These are phyloP conservation scores for Sclerotinia borealis DNA, from an alignment of 2,329 filamentous ascomycete species.

Conservation along the genomic window DNA sequence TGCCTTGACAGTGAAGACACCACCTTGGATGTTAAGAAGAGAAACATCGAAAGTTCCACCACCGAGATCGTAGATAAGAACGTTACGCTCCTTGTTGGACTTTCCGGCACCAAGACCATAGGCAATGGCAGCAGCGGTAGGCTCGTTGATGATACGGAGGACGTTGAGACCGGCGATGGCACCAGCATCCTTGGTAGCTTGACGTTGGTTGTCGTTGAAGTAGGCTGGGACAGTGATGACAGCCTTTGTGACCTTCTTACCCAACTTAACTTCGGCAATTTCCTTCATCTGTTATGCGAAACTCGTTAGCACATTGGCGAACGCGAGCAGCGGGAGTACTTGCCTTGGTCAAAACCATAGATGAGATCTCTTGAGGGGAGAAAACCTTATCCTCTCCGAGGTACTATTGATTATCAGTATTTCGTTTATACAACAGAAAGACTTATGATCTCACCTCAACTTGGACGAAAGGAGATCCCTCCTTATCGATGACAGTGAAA, in stretches of 20 bases:
- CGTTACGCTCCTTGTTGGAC: slow-evolving; percentile 95
- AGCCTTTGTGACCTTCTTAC: slow-evolving; percentile 98
- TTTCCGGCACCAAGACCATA: slow-evolving; percentile 96
- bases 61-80: slow-evolving; percentile 99
- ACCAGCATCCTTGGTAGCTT: slow-evolving; percentile 98
- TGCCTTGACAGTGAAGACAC: slow-evolving; percentile 98
- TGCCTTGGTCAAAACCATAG: slow-evolving; percentile 98
- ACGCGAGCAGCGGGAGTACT: slow-evolving; percentile 21
- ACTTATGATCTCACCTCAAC: no score
- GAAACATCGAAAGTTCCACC: slow-evolving; percentile 99
- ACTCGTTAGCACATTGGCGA: not conserved
- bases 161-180: slow-evolving; percentile 96
- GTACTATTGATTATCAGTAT: no score
- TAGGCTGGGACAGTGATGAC: slow-evolving; percentile 98
- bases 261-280: slow-evolving; percentile 95
- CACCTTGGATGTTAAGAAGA: slow-evolving; percentile 95
- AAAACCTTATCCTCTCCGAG: slow-evolving; percentile 92
- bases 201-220: slow-evolving; percentile 99
- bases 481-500: slow-evolving; percentile 94
- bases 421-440: no score
- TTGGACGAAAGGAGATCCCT: slow-evolving; percentile 83
- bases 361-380: slow-evolving; percentile 97
- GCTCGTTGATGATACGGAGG: slow-evolving; percentile 99
- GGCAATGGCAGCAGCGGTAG: slow-evolving; percentile 94
- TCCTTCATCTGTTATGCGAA: slow-evolving; percentile 80